These are phyloP conservation scores for Colletotrichum agaves DNA, from an alignment of 2,329 filamentous ascomycete genomes.

Conservation along the genomic window DNA sequence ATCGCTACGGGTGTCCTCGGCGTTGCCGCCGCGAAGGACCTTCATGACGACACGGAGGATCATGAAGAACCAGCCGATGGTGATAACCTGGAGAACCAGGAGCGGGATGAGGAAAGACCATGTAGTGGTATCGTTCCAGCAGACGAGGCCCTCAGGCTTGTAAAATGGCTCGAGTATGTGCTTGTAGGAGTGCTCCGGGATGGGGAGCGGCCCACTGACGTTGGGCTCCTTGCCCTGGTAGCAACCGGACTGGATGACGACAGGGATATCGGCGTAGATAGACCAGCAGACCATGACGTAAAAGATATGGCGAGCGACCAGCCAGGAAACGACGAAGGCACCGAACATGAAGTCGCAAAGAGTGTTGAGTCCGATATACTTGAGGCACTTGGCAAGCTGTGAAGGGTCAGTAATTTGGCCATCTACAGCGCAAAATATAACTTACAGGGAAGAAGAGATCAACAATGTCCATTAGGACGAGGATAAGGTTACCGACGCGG, in stretches of 20 bases:
- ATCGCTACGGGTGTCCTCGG: constrained; percentile 89
- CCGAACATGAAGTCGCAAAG: constrained; percentile 87
- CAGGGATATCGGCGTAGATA: constrained; percentile 74
- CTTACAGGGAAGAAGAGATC: constrained; percentile 88
- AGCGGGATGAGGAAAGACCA: constrained; percentile 82
- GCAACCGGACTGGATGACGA: constrained; percentile 74
- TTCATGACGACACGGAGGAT: constrained; percentile 85
- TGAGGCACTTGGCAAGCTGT: constrained; percentile 92
- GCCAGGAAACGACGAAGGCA: constrained; percentile 87
- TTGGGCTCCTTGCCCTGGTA: constrained; percentile 70
- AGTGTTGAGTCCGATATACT: constrained; percentile 82
- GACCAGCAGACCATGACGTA: constrained; percentile 87
- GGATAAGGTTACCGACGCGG: constrained; percentile 86
- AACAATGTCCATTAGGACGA: constrained; percentile 93
- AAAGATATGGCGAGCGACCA: constrained; percentile 82
- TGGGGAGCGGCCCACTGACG: constrained; percentile 62
- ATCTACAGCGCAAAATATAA: background rate
- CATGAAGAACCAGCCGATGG: constrained; percentile 89
- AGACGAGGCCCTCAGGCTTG: constrained; percentile 77
- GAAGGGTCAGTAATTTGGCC: constrained; percentile 23
- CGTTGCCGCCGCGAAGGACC: constrained; percentile 79
- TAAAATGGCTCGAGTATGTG: constrained; percentile 81
- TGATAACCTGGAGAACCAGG: constrained; percentile 81
- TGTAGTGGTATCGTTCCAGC: constrained; percentile 80
- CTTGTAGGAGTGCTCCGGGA: constrained; percentile 61